Evolutionary conservation across 495 filamentous ascomycete genomes (phyloP), one percentile per base, ranked within the genome.

Genomic region (Thermochaetoides thermophila): DNA sequence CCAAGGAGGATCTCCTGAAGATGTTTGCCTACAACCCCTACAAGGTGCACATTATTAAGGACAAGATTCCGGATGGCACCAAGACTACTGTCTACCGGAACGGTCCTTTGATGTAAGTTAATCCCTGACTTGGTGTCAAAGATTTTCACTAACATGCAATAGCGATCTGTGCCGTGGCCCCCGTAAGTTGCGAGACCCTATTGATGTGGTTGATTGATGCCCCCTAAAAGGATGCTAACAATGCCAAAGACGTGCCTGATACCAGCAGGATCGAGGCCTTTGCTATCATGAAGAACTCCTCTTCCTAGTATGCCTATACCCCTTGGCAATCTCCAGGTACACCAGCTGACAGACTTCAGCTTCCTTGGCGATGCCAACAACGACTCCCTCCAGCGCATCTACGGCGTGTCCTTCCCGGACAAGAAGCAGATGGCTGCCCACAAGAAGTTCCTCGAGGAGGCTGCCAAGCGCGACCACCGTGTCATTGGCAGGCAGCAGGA

Each of bases 331-430:
- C n/a, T n/a, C n/a, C n/a, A n/a, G n/a, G n/a, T n/a, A n/a, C n/a
- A n/a, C n/a, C n/a, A 31, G 20, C 29, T 42, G 18, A 42, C 35
- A 3, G 10, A 5, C 3, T 11, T 17, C 21, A 42, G 40, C 52
- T 97, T 91, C 70, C 74, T 95, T 10, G 91, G 91, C 20, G 84
- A 94, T 55, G 74, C 84, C 39, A 70, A 71, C 45, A 91, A 95
- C 49, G 89, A 96, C 49, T 89, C 84, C 6, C 63, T 97, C 18
- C 91, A 96, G 54, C 80, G 89, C 38, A 87, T 97, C 34, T 89
- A 94, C 49, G 91, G 87, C 45, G 76, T 97, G 30, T 91, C 84
- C 16, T 97, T 95, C 59, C 91, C 91, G 0, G 87, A 96, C 51
- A 96, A 96, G 69, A 91, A 93, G 64, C 66, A 66, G 44, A 79